phyloP scores from a whole-genome alignment of 352 stramenopile genomes.

The Achlya hypogyna region DNA sequence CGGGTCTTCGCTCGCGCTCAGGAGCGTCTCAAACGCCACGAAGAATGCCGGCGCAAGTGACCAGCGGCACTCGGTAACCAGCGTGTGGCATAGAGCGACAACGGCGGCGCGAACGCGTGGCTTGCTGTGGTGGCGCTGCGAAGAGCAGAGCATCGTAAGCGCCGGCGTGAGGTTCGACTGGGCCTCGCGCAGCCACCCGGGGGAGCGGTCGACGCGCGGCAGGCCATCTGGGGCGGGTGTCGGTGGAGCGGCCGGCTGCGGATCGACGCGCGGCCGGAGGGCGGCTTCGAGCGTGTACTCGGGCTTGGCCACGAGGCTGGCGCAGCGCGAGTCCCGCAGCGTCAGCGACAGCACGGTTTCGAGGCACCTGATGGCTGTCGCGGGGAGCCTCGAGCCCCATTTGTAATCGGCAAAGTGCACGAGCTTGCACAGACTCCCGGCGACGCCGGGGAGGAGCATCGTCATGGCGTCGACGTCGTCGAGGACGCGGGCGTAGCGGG shows the following conservation, averaged over 20 bases:
- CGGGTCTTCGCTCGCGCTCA: constrained; percentile 49
- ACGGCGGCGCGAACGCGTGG: constrained; percentile 56
- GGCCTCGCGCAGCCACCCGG: constrained; percentile 46
- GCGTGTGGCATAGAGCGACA: constrained; percentile 43
- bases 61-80: constrained; percentile 43
- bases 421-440: constrained; percentile 50
- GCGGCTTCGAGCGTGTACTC: constrained; percentile 13
- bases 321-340: constrained; percentile 31
- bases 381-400: constrained; percentile 53
- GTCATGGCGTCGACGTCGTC: constrained; percentile 32
- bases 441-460: constrained; percentile 64
- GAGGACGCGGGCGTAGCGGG: constrained; percentile 7
- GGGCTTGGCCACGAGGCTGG: constrained; percentile 8
- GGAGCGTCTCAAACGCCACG: constrained; percentile 64
- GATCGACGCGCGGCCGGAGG: constrained; percentile 11
- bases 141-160: constrained; percentile 48
- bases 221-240: not conserved
- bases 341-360: constrained; percentile 21
- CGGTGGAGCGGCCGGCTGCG: not conserved
- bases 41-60: constrained; percentile 55
- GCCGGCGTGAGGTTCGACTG: constrained; percentile 55
- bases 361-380: constrained; percentile 51
- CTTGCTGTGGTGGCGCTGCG: constrained; percentile 28
- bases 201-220: not conserved
- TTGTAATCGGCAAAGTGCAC: constrained; percentile 44